Conservation (phyloP, 2,329 filamentous ascomycete genomes). For the Exophiala alcalophila region DNA sequence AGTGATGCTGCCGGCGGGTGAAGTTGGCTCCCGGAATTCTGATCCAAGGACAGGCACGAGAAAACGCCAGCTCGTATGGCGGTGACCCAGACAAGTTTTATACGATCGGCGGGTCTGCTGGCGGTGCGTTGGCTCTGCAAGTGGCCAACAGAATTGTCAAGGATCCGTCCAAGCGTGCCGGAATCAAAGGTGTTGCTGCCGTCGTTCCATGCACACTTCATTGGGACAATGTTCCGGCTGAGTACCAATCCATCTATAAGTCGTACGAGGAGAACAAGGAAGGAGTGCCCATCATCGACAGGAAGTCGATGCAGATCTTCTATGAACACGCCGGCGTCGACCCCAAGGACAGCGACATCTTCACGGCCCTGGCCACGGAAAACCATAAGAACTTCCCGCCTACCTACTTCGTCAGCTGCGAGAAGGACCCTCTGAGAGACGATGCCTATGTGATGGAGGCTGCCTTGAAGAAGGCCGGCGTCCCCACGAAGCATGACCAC, state of each 20-base stretch:
- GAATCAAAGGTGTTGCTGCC: constrained; percentile 40
- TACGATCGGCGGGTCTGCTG: constrained; percentile 40
- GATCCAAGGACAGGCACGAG: constrained; percentile 18
- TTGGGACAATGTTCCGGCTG: constrained; percentile 37
- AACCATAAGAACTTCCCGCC: constrained; percentile 30
- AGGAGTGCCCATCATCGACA: constrained; percentile 38
- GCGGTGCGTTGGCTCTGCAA: constrained; percentile 39
- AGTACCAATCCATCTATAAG: constrained; percentile 36
- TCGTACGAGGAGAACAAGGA: constrained; percentile 39
- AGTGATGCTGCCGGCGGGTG: not conserved
- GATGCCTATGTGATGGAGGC: constrained; percentile 29
- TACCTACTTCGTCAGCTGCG: constrained; percentile 27
- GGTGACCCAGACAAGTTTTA: constrained; percentile 34
- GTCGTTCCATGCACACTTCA: constrained; percentile 40
- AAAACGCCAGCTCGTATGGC: constrained; percentile 24
- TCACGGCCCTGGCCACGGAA: constrained; percentile 25
- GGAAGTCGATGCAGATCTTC: constrained; percentile 24
- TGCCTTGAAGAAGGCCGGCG: constrained; percentile 28
- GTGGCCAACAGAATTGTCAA: constrained; percentile 40
- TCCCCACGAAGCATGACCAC: constrained; percentile 27
- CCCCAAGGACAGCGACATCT: constrained; percentile 23
- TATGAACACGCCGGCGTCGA: constrained; percentile 22
- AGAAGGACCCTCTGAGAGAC: constrained; percentile 27
- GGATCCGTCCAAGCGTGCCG: constrained; percentile 33
- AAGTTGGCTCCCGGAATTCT: not conserved